Base-by-base conservation (phyloP, 768 basidiomycete genomes). In the Chlorophyllum brunneum region DNA sequence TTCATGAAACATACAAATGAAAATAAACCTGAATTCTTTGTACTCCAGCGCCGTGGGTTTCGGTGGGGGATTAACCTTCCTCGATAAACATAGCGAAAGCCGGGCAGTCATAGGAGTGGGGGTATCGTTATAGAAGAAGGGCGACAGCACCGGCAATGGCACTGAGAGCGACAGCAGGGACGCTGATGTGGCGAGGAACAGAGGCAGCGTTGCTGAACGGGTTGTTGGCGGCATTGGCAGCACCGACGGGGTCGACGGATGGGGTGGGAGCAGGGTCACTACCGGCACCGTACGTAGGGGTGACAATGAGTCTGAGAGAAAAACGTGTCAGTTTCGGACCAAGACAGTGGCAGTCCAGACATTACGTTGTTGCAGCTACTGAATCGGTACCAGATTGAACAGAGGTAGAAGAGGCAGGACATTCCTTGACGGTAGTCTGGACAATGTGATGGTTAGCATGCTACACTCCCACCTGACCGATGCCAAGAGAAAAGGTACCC, bases 151-250 rank as follows among this genome's bases (percentile, higher is more conserved):
- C 76, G 27, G 66, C 67, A 55, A 77, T 50, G 29, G 71, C 73
- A 57, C 70, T 63, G 55, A 79, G 58, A 44, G 67, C 65, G 59
- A 78, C 61, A 59, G 73, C 57, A 54, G 78, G 73, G 31, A 66
- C 59, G 64, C 66, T 73, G 58, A 69, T 63, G 59, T 70, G 73
- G 61, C 66, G 73, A 27, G 68, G 60, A 37, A 64, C 51, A 31
- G 71, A 72, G 45, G 67, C 67, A 46, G 56, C 58, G 49, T 65
- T 68, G 46, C 55, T 53, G 55, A 71, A 59, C 18, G 68, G 68
- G 56, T 71, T 67, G 45, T 61, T 63, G n/a, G 71, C 75, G 13
- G 74, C 73, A 50, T 77, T 74, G 45, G 72, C 71, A 36, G 75
- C 77, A 44, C 77, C 79, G 30, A 77, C 65, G 39, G 77, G 70